Conservation (phyloP, 2,329 filamentous ascomycete genomes). For the Aureobasidium sp. region DNA sequence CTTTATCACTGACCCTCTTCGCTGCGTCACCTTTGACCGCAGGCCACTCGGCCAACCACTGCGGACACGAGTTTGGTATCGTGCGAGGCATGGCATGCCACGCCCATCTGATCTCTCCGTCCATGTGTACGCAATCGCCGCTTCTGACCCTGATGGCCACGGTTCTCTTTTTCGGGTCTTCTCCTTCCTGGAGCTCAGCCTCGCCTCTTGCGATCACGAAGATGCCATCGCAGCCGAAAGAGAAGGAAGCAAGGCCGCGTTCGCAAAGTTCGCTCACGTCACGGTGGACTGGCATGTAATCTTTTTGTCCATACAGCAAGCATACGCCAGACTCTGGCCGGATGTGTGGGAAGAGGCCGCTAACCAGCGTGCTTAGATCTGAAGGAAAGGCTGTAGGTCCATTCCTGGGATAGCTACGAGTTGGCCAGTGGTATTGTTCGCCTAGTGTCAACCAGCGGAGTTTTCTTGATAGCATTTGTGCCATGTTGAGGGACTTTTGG, state of each 20-base stretch:
- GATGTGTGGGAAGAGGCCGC: slow-evolving; percentile 16
- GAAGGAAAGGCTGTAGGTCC: slow-evolving; percentile 14
- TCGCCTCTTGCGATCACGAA: slow-evolving; percentile 16
- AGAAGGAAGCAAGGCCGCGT: slow-evolving; percentile 14
- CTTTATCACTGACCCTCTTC: slow-evolving; percentile 13
- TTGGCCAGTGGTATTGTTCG: slow-evolving; percentile 18
- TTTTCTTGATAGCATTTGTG: slow-evolving; percentile 15
- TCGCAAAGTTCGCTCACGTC: slow-evolving; percentile 17
- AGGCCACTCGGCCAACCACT: slow-evolving; percentile 16
- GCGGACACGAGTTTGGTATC: slow-evolving; percentile 15
- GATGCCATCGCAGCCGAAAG: slow-evolving; percentile 18
- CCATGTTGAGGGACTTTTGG: slow-evolving; percentile 14
- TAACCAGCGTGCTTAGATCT: slow-evolving; percentile 12
- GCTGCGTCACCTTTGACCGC: slow-evolving; percentile 27
- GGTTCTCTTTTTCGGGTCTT: slow-evolving; percentile 20
- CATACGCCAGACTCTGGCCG: slow-evolving; percentile 16
- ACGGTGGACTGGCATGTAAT: slow-evolving; percentile 18
- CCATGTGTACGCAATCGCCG: slow-evolving; percentile 16
- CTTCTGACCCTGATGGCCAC: slow-evolving; percentile 16
- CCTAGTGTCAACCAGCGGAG: slow-evolving; percentile 18
- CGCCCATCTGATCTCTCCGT: slow-evolving; percentile 17
- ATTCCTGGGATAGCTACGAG: slow-evolving; percentile 15
- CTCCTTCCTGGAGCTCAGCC: slow-evolving; percentile 11
- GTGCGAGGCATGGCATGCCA: slow-evolving; percentile 19
- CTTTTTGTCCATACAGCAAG: slow-evolving; percentile 16